phyloP scores from a whole-genome alignment of 176 grass and related monocot species.

The Zea luxurians region DNA sequence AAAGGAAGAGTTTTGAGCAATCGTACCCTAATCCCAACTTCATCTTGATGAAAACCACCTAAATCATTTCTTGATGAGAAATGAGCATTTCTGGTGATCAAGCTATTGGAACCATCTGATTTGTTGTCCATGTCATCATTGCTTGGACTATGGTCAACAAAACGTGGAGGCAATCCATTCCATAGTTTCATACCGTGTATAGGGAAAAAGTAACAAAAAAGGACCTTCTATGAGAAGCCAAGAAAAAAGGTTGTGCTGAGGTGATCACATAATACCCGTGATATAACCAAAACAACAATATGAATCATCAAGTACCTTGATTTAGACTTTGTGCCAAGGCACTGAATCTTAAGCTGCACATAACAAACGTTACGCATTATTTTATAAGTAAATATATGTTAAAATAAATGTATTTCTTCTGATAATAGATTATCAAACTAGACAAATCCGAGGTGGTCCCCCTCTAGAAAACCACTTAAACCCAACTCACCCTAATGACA shows the following conservation, averaged over 20 bases:
- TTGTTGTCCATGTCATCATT: conserved; percentile 52
- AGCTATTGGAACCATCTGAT: conserved; percentile 48
- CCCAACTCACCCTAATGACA: not conserved
- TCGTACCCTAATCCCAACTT: conserved; percentile 61
- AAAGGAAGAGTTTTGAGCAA: conserved; percentile 27
- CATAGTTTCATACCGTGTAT: conserved; percentile 31
- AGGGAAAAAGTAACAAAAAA: conserved; percentile 22
- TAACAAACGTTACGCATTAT: conserved; percentile 36
- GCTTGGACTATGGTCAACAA: conserved; percentile 45
- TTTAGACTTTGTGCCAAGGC: conserved; percentile 65
- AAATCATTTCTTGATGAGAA: conserved; percentile 49
- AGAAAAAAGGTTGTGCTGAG: conserved; percentile 18
- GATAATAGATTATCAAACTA: not conserved
- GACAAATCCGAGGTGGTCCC: not conserved
- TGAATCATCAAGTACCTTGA: conserved; percentile 53
- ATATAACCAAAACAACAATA: conserved; percentile 34
- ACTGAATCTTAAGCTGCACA: conserved; percentile 89
- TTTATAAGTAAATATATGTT: conserved; percentile 25
- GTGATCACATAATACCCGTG: conserved; percentile 1
- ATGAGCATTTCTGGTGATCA: conserved; percentile 25
- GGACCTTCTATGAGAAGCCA: conserved; percentile 24
- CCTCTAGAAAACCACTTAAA: conserved; percentile 11
- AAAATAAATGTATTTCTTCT: not conserved
- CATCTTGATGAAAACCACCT: conserved; percentile 45
- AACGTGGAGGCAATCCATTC: conserved; percentile 43